Conservation (phyloP, 2,329 filamentous ascomycete genomes). For the Alternaria sp. region DNA sequence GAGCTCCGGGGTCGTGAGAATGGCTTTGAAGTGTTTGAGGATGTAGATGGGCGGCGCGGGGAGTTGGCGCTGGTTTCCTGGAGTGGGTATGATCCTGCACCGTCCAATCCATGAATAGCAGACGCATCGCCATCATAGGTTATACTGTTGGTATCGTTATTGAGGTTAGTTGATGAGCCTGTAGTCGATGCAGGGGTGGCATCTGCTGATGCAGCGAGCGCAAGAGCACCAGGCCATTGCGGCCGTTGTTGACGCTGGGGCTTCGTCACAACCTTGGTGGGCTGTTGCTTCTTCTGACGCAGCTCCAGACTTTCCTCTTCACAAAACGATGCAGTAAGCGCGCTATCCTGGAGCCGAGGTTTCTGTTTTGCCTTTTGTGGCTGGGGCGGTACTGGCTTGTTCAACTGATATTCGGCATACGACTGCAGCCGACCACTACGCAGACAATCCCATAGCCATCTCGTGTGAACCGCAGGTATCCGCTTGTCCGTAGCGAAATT, state of each 20-base stretch:
- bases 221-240: conserved; percentile 34
- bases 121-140: conserved; percentile 24
- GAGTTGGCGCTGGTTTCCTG: conserved; percentile 45
- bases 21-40: conserved; percentile 34
- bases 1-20: conserved; percentile 29
- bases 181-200: conserved; percentile 33
- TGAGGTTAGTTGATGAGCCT: conserved; percentile 24
- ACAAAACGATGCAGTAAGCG: conserved; percentile 32
- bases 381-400: conserved; percentile 22
- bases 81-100: conserved; percentile 36
- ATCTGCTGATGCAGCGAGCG: conserved; percentile 36
- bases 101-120: conserved; percentile 30
- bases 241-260: conserved; percentile 23
- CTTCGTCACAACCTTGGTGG: conserved; percentile 26
- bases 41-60: conserved; percentile 42
- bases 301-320: conserved; percentile 37
- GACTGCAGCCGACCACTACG: conserved; percentile 59
- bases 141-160: conserved; percentile 19
- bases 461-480: conserved; percentile 79
- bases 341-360: conserved; percentile 25
- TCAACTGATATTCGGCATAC: conserved; percentile 55
- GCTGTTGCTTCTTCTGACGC: conserved; percentile 31
- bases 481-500: conserved; percentile 76
- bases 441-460: conserved; percentile 89
- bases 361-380: conserved; percentile 25